Conservation (phyloP, 2,329 filamentous ascomycete species). For the Claviceps lovelessii region DNA sequence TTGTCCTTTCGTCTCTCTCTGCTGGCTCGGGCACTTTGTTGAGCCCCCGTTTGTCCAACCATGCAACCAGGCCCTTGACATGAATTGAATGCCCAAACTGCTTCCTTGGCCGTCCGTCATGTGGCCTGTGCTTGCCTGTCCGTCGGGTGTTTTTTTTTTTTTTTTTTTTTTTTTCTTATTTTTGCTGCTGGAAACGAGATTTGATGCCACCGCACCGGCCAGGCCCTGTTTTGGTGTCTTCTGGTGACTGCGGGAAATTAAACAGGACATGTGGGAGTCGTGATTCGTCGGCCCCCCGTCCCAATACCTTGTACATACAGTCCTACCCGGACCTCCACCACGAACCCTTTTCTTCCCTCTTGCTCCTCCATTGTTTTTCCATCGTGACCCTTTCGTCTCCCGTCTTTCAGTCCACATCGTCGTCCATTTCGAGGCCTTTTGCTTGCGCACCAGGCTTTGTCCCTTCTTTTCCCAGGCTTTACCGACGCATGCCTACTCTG, state of each 20-base stretch:
- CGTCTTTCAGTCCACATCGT: not conserved
- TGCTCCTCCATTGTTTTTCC: not conserved
- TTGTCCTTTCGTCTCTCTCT: no score
- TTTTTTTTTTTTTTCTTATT: no score
- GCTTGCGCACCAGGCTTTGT: not conserved
- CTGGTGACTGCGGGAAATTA: constrained; percentile 3
- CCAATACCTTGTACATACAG: not conserved
- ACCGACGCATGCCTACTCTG: constrained; percentile 7
- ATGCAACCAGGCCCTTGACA: no score
- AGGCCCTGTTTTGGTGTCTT: no score
- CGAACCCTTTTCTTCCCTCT: not conserved
- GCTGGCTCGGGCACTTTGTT: no score
- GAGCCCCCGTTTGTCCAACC: no score
- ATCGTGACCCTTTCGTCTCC: not conserved
- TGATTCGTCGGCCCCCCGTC: not conserved
- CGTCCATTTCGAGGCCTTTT: not conserved
- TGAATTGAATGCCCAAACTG: no score
- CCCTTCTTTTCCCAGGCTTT: constrained; percentile 2
- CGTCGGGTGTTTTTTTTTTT: no score
- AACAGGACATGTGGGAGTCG: not conserved
- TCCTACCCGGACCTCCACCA: not conserved
- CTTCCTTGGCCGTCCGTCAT: no score
- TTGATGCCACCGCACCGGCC: no score
- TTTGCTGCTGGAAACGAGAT: not conserved
- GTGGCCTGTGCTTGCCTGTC: no score